phyloP scores from a whole-genome alignment of 1,284 basidiomycete genomes.

The Sporisorium exsertum region DNA sequence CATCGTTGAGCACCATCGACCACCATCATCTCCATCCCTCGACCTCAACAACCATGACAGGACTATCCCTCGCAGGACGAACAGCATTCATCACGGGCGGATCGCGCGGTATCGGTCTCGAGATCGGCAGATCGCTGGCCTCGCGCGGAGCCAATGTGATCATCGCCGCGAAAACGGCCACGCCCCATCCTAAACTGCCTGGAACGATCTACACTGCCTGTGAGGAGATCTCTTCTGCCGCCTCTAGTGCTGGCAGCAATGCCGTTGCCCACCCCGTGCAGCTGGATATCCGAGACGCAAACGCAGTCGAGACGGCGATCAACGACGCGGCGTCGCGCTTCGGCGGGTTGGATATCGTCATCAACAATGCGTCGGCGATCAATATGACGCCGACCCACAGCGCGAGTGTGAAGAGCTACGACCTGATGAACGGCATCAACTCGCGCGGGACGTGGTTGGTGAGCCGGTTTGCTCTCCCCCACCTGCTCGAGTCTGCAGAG shows the following conservation, averaged over 20 bases:
- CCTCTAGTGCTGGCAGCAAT: slow-evolving; percentile 16
- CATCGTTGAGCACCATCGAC: background rate
- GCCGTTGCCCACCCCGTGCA: slow-evolving; percentile 60
- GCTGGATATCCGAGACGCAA: slow-evolving; percentile 64
- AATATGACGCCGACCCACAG: slow-evolving; percentile 54
- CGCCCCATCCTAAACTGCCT: slow-evolving; percentile 59
- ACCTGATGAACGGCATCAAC: slow-evolving; percentile 61
- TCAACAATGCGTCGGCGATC: slow-evolving; percentile 69
- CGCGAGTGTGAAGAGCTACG: slow-evolving; percentile 56
- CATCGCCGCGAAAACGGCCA: slow-evolving; percentile 57
- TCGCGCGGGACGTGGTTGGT: slow-evolving; percentile 64
- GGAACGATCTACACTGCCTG: slow-evolving; percentile 68
- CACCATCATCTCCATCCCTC: background rate
- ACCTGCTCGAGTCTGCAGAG: slow-evolving; percentile 53
- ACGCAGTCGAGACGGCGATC: slow-evolving; percentile 59
- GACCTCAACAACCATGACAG: slow-evolving; percentile 6
- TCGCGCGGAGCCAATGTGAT: slow-evolving; percentile 59
- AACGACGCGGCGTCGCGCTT: slow-evolving; percentile 47
- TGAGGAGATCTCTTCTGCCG: slow-evolving; percentile 59
- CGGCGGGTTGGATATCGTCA: slow-evolving; percentile 65
- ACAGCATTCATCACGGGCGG: slow-evolving; percentile 60
- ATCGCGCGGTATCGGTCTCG: slow-evolving; percentile 60
- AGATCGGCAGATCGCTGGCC: slow-evolving; percentile 57
- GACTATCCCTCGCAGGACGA: slow-evolving; percentile 22
- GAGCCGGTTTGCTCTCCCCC: slow-evolving; percentile 60